phyloP scores from a whole-genome alignment of 192 early-diverging fungal species.

The Backusella psychrophila region DNA sequence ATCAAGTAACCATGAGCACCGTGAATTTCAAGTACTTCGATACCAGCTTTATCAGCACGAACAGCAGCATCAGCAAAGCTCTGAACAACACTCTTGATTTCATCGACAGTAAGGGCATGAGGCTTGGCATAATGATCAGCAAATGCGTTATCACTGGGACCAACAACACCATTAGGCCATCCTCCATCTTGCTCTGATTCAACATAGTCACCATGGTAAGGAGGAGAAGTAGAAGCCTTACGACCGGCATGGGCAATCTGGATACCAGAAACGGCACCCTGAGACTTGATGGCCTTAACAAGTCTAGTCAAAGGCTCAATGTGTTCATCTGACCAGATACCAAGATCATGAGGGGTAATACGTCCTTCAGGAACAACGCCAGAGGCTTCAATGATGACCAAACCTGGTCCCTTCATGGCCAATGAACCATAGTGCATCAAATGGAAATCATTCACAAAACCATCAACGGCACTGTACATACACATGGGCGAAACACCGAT shows the following conservation, averaged over 20 bases:
- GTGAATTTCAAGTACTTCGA: slow-evolving; percentile 33
- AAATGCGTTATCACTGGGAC: slow-evolving; percentile 55
- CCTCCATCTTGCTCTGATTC: slow-evolving; percentile 48
- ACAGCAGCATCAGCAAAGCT: slow-evolving; percentile 64
- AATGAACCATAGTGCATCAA: slow-evolving; percentile 60
- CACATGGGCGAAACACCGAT: slow-evolving; percentile 81
- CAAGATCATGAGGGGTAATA: slow-evolving; percentile 74
- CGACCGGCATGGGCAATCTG: slow-evolving; percentile 85
- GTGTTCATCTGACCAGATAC: slow-evolving; percentile 84
- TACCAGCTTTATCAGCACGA: slow-evolving; percentile 71
- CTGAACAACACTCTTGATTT: slow-evolving; percentile 62
- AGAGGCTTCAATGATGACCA: slow-evolving; percentile 77
- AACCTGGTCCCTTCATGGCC: slow-evolving; percentile 76
- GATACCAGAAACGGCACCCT: slow-evolving; percentile 60
- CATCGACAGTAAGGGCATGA: slow-evolving; percentile 12
- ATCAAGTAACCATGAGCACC: slow-evolving; percentile 87
- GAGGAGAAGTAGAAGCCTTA: slow-evolving; percentile 44
- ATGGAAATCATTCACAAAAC: slow-evolving; percentile 66
- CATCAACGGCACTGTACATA: slow-evolving; percentile 69
- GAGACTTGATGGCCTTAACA: slow-evolving; percentile 59
- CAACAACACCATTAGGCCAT: slow-evolving; percentile 73
- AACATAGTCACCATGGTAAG: slow-evolving; percentile 11
- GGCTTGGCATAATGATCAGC: slow-evolving; percentile 30
- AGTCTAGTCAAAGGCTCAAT: slow-evolving; percentile 57
- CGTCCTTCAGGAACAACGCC: slow-evolving; percentile 70